Percentiles rank a stretch among this genome's conserved stretches.
Conservation (phyloP, 1,139 yeast genomes). For the Groenewaldozyma auringiensis region DNA sequence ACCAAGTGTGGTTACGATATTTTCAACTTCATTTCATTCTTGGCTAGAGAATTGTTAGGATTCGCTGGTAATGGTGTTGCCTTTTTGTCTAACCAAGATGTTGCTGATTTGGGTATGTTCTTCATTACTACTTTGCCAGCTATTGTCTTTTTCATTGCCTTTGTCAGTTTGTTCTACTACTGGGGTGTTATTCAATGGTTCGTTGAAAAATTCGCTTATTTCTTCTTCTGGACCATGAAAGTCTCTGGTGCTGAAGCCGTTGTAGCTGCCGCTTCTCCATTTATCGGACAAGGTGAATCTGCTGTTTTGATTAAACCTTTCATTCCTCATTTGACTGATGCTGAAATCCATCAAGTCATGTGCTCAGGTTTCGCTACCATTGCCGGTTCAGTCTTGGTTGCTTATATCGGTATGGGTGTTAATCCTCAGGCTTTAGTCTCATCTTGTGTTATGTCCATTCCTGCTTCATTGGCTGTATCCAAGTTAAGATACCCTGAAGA, state of each 20-base stretch:
- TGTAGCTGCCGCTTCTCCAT: constrained; percentile 64
- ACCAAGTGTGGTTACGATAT: constrained; percentile 56
- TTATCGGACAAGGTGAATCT: constrained; percentile 62
- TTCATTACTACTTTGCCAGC: constrained; percentile 57
- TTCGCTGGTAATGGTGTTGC: constrained; percentile 59
- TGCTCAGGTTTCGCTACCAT: constrained; percentile 62
- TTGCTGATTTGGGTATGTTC: constrained; percentile 41
- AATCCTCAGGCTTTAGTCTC: constrained; percentile 59
- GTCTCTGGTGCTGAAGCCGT: constrained; percentile 63
- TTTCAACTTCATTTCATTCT: constrained; percentile 52
- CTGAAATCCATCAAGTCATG: constrained; percentile 61
- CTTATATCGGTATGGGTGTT: constrained; percentile 58
- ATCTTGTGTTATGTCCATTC: constrained; percentile 66
- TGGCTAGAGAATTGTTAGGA: constrained; percentile 54
- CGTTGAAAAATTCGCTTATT: constrained; percentile 49
- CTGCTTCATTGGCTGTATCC: constrained; percentile 58
- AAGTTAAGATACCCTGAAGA: constrained; percentile 57
- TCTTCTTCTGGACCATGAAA: constrained; percentile 56
- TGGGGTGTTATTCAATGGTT: constrained; percentile 58
- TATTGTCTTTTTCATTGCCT: constrained; percentile 56
- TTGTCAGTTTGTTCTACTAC: constrained; percentile 56
- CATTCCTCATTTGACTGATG: constrained; percentile 52
- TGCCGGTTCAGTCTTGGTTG: constrained; percentile 58
- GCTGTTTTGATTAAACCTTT: constrained; percentile 58
- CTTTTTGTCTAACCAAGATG: constrained; percentile 42